Evolutionary conservation across 2,329 filamentous ascomycete species (phyloP).

Genomic region (Aureobasidium sp.): DNA sequence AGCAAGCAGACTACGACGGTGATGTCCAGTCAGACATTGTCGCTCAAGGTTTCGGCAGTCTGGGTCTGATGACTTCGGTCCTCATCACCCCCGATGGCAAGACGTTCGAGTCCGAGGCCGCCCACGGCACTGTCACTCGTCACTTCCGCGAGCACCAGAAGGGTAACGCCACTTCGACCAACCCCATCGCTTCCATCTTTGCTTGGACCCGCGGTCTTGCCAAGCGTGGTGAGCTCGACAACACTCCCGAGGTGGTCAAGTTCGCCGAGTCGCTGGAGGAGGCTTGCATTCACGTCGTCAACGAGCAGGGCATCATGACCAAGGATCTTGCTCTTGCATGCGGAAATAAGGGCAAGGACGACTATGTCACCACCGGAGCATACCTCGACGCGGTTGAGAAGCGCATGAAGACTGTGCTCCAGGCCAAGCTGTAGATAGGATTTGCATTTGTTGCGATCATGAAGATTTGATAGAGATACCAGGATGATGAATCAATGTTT

Average conservation of each 20-base stretch:
- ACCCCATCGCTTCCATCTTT: slow-evolving; percentile 98
- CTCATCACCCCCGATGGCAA: slow-evolving; percentile 94
- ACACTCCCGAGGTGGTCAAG: slow-evolving; percentile 81
- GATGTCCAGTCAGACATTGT: slow-evolving; percentile 98
- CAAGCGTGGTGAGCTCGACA: slow-evolving; percentile 87
- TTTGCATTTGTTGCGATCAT: not conserved
- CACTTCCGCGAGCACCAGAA: slow-evolving; percentile 99
- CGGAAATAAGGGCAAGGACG: slow-evolving; percentile 74
- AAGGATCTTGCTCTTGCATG: slow-evolving; percentile 96
- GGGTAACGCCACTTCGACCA: slow-evolving; percentile 92
- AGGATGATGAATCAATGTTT: slow-evolving; percentile 1
- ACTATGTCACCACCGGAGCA: slow-evolving; percentile 86
- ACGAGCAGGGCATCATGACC: slow-evolving; percentile 94
- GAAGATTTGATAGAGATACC: slow-evolving; percentile 7
- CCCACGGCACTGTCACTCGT: slow-evolving; percentile 94
- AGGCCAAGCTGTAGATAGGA: slow-evolving; percentile 57
- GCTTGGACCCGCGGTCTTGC: slow-evolving; percentile 93
- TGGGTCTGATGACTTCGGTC: slow-evolving; percentile 97
- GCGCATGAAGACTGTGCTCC: slow-evolving; percentile 71
- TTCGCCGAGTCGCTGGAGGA: slow-evolving; percentile 89
- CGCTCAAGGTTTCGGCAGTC: slow-evolving; percentile 93
- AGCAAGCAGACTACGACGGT: slow-evolving; percentile 78
- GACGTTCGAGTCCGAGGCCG: slow-evolving; percentile 95
- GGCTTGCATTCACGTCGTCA: slow-evolving; percentile 89
- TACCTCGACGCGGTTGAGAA: slow-evolving; percentile 91